These are phyloP conservation scores for Chalciporus chontae DNA, from an alignment of 768 basidiomycete genomes.

Conservation along the genomic window DNA sequence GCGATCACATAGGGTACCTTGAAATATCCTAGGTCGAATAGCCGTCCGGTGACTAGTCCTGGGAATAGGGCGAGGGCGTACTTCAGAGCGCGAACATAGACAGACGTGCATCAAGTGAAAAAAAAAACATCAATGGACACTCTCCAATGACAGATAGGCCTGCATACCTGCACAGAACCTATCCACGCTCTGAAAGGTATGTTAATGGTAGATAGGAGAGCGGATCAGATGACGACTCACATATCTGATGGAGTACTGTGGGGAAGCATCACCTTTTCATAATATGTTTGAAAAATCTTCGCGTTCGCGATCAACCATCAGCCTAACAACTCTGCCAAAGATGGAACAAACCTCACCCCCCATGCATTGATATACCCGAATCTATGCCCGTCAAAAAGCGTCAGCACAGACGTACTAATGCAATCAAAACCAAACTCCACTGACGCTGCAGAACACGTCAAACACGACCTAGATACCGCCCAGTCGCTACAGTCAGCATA, in stretches of 20 bases:
- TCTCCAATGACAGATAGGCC: background rate
- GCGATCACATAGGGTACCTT: slow-evolving; percentile 45
- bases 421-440: slow-evolving; percentile 6
- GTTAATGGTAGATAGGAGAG: background rate
- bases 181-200: slow-evolving; percentile 64
- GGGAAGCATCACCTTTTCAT: slow-evolving; percentile 50
- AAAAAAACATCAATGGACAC: background rate
- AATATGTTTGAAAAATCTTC: slow-evolving; percentile 73
- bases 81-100: slow-evolving; percentile 31
- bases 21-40: slow-evolving; percentile 74
- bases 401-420: background rate
- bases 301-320: background rate
- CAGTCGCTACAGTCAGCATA: background rate
- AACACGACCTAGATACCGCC: slow-evolving; percentile 8
- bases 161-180: slow-evolving; percentile 63
- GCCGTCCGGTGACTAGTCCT: slow-evolving; percentile 57
- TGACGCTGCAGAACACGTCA: slow-evolving; percentile 40
- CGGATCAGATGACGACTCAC: slow-evolving; percentile 32
- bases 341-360: slow-evolving; percentile 49
- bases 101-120: background rate
- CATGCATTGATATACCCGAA: slow-evolving; percentile 74
- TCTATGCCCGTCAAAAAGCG: slow-evolving; percentile 21
- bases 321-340: background rate
- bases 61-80: slow-evolving; percentile 62
- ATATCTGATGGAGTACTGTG: slow-evolving; percentile 57